Conservation (phyloP, 805 yeast species). For the Brettanomyces bruxellensis region DNA sequence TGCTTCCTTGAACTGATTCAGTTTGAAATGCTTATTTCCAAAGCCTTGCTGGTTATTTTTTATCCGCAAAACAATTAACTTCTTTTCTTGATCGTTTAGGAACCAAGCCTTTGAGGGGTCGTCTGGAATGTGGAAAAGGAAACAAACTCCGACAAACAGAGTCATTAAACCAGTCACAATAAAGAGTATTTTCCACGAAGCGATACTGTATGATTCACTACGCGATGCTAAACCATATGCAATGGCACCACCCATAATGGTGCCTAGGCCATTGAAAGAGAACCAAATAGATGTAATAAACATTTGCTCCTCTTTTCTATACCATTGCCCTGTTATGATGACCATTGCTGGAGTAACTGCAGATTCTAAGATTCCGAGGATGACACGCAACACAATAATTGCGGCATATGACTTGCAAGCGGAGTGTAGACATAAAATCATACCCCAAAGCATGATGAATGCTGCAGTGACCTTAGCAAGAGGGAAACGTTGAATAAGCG, state of each 20-base stretch:
- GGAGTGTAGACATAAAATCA: conserved; percentile 36
- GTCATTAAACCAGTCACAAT: conserved; percentile 53
- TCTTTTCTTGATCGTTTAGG: conserved; percentile 36
- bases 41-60: conserved; percentile 53
- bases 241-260: conserved; percentile 40
- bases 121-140: conserved; percentile 34
- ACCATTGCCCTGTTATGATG: conserved; percentile 44
- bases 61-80: conserved; percentile 44
- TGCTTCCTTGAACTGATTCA: conserved; percentile 47
- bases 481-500: conserved; percentile 41
- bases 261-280: conserved; percentile 35
- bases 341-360: conserved; percentile 47
- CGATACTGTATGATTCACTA: conserved; percentile 23
- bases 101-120: conserved; percentile 47
- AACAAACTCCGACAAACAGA: conserved; percentile 36
- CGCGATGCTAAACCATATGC: conserved; percentile 35
- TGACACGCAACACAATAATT: conserved; percentile 35
- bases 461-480: conserved; percentile 34
- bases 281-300: conserved; percentile 25
- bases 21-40: conserved; percentile 45
- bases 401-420: conserved; percentile 30
- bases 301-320: conserved; percentile 40
- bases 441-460: conserved; percentile 29
- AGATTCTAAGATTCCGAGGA: conserved; percentile 44
- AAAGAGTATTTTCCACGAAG: conserved; percentile 53